Evolutionary conservation across 352 stramenopile species (phyloP).

Genomic region (Phytophthora boehmeriae): DNA sequence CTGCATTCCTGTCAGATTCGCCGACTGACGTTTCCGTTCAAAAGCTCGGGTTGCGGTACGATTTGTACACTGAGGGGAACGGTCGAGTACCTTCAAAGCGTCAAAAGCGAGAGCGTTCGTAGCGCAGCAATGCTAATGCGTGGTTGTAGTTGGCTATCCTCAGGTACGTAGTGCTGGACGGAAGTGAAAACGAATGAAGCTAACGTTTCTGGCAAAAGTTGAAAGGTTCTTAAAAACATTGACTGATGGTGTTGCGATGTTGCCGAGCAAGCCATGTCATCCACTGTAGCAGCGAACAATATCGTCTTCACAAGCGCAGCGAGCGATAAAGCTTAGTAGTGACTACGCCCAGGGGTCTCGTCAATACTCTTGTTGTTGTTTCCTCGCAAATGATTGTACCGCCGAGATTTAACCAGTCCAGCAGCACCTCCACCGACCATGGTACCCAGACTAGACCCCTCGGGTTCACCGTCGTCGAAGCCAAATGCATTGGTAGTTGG

Average conservation of each 20-base stretch:
- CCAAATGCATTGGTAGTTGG: constrained; percentile 13
- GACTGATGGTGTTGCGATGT: no score
- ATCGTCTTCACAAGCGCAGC: no score
- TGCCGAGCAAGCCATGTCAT: no score
- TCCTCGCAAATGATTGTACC: constrained; percentile 51
- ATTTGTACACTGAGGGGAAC: not conserved
- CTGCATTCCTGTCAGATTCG: not conserved
- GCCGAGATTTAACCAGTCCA: constrained; percentile 72
- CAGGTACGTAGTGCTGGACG: no score
- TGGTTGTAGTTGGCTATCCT: no score
- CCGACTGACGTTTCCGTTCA: not conserved
- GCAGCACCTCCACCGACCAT: constrained; percentile 58
- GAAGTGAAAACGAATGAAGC: no score
- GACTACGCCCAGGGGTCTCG: constrained; percentile 19
- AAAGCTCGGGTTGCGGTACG: not conserved
- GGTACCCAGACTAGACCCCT: constrained; percentile 18
- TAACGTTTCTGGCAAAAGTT: no score
- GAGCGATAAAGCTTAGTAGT: constrained; percentile 12
- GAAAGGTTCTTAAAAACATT: no score
- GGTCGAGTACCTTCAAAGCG: not conserved
- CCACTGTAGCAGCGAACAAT: no score
- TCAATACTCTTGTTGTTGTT: constrained; percentile 53
- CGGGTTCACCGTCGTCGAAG: constrained; percentile 37
- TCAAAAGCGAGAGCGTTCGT: no score
- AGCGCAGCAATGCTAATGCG: no score